Evolutionary conservation across 768 basidiomycete genomes (phyloP).

Genomic region (Crucibulum laeve): DNA sequence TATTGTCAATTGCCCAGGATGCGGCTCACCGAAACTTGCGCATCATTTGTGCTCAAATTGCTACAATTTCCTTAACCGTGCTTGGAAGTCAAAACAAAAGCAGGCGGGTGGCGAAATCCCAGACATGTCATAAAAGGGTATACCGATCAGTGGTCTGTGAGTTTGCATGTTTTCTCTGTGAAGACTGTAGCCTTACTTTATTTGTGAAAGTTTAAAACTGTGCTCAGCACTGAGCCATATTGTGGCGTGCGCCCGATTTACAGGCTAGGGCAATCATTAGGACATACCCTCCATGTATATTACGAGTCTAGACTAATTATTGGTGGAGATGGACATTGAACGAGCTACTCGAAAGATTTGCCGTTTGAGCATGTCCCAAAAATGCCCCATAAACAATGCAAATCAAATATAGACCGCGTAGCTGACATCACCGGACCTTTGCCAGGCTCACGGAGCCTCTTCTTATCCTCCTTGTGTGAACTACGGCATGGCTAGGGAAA

Average conservation of each 20-base stretch:
- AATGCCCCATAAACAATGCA: too few relatives aligned
- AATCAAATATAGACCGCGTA: too few relatives aligned
- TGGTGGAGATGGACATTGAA: too few relatives aligned
- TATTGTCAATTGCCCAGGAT: constrained; percentile 86
- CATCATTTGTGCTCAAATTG: constrained; percentile 86
- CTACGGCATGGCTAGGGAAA: not conserved
- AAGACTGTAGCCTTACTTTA: not conserved
- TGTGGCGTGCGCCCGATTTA: too few relatives aligned
- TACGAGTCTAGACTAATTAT: too few relatives aligned
- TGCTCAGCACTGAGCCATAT: too few relatives aligned
- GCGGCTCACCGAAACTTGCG: constrained; percentile 82
- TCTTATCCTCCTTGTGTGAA: not conserved
- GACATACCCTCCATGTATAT: too few relatives aligned
- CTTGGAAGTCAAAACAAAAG: constrained; percentile 52
- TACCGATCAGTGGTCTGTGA: not conserved
- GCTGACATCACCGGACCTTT: too few relatives aligned
- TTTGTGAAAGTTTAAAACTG: not conserved
- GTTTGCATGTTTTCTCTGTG: not conserved
- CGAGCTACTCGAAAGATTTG: too few relatives aligned
- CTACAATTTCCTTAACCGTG: constrained; percentile 63
- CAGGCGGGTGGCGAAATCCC: constrained; percentile 24
- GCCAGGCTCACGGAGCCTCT: too few relatives aligned
- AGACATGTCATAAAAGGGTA: constrained; percentile 28
- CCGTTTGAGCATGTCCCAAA: too few relatives aligned
- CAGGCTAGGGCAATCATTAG: too few relatives aligned